Base-by-base conservation (phyloP, 495 filamentous ascomycete species). In the Neurospora sp. region DNA sequence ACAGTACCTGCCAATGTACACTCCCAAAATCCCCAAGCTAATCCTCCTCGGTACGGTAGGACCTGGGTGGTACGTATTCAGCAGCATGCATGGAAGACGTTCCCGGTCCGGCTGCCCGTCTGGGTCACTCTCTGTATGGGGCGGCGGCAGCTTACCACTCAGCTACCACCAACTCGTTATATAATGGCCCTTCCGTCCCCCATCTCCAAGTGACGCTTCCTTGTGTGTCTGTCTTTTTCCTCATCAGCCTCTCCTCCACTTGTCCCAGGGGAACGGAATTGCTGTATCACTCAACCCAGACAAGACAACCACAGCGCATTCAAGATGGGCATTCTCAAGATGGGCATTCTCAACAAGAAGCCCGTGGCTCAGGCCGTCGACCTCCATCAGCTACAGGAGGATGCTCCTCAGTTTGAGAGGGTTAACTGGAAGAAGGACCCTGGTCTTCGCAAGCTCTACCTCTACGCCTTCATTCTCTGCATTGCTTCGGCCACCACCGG, bases 401-500 rank as follows among this genome's bases (percentile, higher is more conserved):
- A 88, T 74, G 83, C 86, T 3, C 88, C 88, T 69, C 77, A 86
- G 74, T 88, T 91, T 72, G 87, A 88, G 76, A 81, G 81, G 74
- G 88, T 90, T 70, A 80, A 83, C 75, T 91, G 89, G 89, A 85
- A 76, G 71, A 86, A 83, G 76, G 87, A 90, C 68, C 85, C 88
- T 20, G 88, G 87, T 59, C 81, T 91, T 53, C 81, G 88, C 76
- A 89, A 86, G 81, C 87, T 91, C 11, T 89, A 89, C 79, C 85
- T 85, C 74, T 88, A 84, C 77, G 84, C 85, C 48, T 77, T 85
- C 70, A 78, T 90, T 59, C 85, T 90, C 42, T 90, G 87, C 71
- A 76, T 91, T 73, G 88, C 88, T 27, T 90, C 89, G 16, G 88
- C 88, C 22, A 90, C 87, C 65, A 88, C 86, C 59, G 90, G 90